Evolutionary conservation across 768 basidiomycete species (phyloP).

Genomic region (Rhodocollybia butyracea): DNA sequence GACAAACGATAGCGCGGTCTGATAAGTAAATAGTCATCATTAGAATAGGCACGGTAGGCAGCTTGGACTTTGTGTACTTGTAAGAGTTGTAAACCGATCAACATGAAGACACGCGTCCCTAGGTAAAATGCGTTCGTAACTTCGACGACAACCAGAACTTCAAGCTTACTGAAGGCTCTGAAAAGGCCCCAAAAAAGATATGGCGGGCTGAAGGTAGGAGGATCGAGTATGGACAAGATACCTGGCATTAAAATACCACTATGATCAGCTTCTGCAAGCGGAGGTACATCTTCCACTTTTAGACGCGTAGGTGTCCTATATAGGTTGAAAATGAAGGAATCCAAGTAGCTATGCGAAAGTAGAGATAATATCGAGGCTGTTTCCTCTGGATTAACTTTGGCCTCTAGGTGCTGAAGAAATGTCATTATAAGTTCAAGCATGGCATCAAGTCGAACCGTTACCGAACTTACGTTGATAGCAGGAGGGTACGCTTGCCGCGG

Average conservation of each 20-base stretch:
- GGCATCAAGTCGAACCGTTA: neutral
- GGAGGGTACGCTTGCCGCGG: slow-evolving; percentile 47
- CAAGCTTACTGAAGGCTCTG: slow-evolving; percentile 14
- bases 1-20: slow-evolving; percentile 25
- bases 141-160: neutral
- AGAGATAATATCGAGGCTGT: slow-evolving; percentile 43
- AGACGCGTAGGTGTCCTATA: slow-evolving; percentile 39
- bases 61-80: neutral
- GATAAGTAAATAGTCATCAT: neutral
- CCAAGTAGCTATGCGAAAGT: slow-evolving; percentile 51
- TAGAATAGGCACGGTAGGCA: neutral
- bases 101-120: neutral
- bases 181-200: slow-evolving; percentile 9
- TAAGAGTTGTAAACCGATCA: neutral
- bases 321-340: slow-evolving; percentile 43
- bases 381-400: slow-evolving; percentile 41
- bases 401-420: slow-evolving; percentile 26
- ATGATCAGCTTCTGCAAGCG: slow-evolving; percentile 62
- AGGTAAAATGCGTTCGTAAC: neutral
- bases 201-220: slow-evolving; percentile 7
- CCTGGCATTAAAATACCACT: slow-evolving; percentile 20
- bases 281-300: slow-evolving; percentile 50
- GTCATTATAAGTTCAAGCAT: slow-evolving; percentile 7
- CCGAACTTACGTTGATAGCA: slow-evolving; percentile 38
- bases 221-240: neutral